phyloP scores from a whole-genome alignment of 345 rosid genomes.

The Chamaenerion angustifolium region DNA sequence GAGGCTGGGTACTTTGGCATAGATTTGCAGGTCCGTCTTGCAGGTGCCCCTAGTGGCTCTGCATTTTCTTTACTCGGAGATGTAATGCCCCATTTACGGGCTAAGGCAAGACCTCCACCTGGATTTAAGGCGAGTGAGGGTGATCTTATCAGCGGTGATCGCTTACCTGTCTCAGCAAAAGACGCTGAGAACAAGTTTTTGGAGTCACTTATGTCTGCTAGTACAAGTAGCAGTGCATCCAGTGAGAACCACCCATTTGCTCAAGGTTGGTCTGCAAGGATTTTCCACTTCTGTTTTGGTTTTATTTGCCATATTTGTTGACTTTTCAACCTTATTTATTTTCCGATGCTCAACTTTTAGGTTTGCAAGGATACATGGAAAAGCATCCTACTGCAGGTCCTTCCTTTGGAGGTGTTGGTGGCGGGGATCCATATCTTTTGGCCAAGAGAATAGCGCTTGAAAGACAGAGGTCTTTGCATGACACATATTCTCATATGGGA shows the following conservation, averaged over 20 bases:
- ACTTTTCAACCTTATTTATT: conserved; percentile 2
- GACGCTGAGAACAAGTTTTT: conserved; percentile 87
- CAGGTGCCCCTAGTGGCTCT: conserved; percentile 52
- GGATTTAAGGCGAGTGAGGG: conserved; percentile 51
- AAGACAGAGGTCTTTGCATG: conserved; percentile 49
- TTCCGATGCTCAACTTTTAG: conserved; percentile 21
- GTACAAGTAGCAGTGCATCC: conserved; percentile 16
- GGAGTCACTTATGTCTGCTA: conserved; percentile 83
- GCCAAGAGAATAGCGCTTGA: conserved; percentile 69
- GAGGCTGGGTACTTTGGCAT: conserved; percentile 96
- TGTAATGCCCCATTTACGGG: conserved; percentile 94
- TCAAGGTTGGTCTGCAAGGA: conserved; percentile 36
- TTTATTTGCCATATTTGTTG: neutral
- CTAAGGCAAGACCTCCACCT: conserved; percentile 95
- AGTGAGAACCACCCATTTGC: conserved; percentile 13
- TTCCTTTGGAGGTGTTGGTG: conserved; percentile 32
- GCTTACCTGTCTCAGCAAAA: conserved; percentile 35
- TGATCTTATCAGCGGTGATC: conserved; percentile 46
- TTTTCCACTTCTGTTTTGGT: neutral
- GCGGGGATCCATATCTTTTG: conserved; percentile 50
- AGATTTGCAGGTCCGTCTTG: conserved; percentile 65
- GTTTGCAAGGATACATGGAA: conserved; percentile 50
- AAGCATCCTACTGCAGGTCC: conserved; percentile 32
- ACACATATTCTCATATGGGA: conserved; percentile 55
- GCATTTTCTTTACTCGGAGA: conserved; percentile 77